Base-by-base conservation (phyloP, 2,329 filamentous ascomycete species). In the Aureobasidium lini region DNA sequence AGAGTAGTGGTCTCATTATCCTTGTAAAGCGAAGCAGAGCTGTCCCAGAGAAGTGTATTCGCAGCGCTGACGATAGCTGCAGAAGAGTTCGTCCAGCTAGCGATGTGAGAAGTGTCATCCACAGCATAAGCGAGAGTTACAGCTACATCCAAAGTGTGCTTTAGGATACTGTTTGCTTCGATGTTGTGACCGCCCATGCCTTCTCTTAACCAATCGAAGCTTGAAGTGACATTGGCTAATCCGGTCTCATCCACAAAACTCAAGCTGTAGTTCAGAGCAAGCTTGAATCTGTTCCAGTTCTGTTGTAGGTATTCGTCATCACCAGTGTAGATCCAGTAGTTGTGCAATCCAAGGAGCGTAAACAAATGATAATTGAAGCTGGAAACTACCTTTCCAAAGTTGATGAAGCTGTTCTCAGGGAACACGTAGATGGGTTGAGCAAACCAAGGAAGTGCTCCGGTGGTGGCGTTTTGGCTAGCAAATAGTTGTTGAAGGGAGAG, bases 301-400 rank as follows among this genome's bases (percentile, higher is more conserved):
- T 63, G 66, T 4, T 67, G 57, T 0, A 79, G 66, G 63, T 75
- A 80, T 0, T 64, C 59, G 2, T 71, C 63, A 37, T 79, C 71
- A 1, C 73, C 72, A 62, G 73, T 62, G 54, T 65, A 66, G 15
- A 66, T 39, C 60, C 76, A 78, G 60, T 77, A 75, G 61, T 79
- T 75, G 1, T 73, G 71, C 0, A 77, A 68, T 9, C 75, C 77
- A 28, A 78, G 74, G 39, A 81, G 62, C 2, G 72, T 77, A 63
- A 79, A 78, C 0, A 80, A 65, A 62, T 85, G 82, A 63, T 85
- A 85, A 0, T 82, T 84, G 62, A 79, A 80, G 10, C 76, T 79
- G 1, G 81, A 81, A 6, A 79, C 68, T 1, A 76, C 13, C 11
- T 42, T 58, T 6, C 56, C 56, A 16, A 48, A 18, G 6, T 29